These are phyloP conservation scores for Aspergillus arachidicola DNA, from an alignment of 2,329 filamentous ascomycete species.

Conservation along the genomic window DNA sequence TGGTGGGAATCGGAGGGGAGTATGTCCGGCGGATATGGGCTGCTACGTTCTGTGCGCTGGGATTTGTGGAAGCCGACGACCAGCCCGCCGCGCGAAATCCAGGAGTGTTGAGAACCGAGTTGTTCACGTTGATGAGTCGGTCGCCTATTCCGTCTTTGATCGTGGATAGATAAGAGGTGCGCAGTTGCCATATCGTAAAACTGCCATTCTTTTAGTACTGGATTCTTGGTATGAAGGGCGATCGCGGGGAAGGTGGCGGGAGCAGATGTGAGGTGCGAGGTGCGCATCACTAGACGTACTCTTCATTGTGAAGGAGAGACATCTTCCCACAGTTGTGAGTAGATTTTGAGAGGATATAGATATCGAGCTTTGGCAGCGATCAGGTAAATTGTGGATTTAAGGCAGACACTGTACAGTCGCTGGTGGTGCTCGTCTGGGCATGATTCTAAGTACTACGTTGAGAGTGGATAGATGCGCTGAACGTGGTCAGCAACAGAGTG, in stretches of 20 bases:
- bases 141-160: conserved; percentile 69
- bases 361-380: conserved; percentile 5
- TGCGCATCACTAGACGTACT: conserved; percentile 39
- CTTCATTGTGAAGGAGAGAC: conserved; percentile 56
- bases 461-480: conserved; percentile 19
- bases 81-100: conserved; percentile 68
- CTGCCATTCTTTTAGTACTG: conserved; percentile 38
- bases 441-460: conserved; percentile 7
- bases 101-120: conserved; percentile 63
- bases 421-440: conserved; percentile 12
- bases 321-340: conserved; percentile 32
- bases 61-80: conserved; percentile 43
- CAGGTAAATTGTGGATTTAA: conserved; percentile 6
- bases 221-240: background rate
- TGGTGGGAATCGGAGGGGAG: conserved; percentile 67
- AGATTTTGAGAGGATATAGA: conserved; percentile 1
- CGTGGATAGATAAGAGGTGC: conserved; percentile 64
- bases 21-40: conserved; percentile 65
- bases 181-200: conserved; percentile 67
- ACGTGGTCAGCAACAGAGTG: conserved; percentile 10
- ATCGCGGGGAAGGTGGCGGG: background rate
- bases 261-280: conserved; percentile 6
- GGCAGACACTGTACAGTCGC: conserved; percentile 8
- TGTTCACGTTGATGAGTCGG: conserved; percentile 66
- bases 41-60: conserved; percentile 45